Conservation (phyloP, 208 protist genomes). For the Leishmania mexicana region DNA sequence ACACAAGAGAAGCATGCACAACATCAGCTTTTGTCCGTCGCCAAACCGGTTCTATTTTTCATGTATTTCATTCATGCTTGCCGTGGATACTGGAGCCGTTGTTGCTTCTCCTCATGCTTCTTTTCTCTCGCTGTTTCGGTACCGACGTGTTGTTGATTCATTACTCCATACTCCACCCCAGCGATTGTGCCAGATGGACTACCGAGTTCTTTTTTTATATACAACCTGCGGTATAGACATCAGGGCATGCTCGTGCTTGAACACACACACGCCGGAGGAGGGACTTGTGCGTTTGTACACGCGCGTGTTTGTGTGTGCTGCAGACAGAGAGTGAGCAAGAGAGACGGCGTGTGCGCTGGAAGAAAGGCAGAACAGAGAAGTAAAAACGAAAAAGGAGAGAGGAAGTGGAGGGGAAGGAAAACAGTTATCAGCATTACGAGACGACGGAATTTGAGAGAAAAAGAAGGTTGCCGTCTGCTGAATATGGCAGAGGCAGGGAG, state of each 20-base stretch:
- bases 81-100: background rate
- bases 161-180: background rate
- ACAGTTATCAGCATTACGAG: background rate
- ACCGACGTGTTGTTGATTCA: background rate
- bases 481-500: background rate
- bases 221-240: background rate
- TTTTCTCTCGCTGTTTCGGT: background rate
- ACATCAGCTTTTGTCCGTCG: background rate
- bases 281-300: background rate
- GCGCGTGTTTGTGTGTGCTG: background rate
- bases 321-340: background rate
- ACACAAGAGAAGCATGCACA: background rate
- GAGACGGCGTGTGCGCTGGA: background rate
- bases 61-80: background rate
- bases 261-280: background rate
- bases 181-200: background rate
- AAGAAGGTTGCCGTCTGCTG: background rate
- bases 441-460: background rate
- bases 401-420: too few relatives aligned
- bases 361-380: background rate
- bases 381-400: background rate
- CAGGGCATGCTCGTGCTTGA: background rate
- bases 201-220: background rate
- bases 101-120: background rate
- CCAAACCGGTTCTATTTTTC: background rate